A percentile compares a stretch with the other conserved stretches of the same genome.
phyloP scores from a whole-genome alignment of 2,329 filamentous ascomycete genomes.

The Parascedosporium putredinis region DNA sequence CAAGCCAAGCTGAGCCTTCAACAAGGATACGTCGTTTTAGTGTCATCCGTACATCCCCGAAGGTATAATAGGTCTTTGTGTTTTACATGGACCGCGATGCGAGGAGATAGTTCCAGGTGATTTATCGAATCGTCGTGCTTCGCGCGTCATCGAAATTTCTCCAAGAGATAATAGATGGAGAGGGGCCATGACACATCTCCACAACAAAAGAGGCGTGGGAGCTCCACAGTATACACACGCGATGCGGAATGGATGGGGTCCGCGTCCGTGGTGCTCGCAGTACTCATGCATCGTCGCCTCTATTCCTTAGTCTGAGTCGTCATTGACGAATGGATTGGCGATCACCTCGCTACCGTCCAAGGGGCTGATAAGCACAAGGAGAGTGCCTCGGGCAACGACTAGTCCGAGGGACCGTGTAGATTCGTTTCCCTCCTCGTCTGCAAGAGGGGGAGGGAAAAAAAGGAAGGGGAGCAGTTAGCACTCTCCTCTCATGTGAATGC shows the following conservation, averaged over 20 bases:
- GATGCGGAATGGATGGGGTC: background rate
- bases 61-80: no score
- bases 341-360: constrained; percentile 94
- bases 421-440: constrained; percentile 90
- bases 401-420: constrained; percentile 71
- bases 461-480: constrained; percentile 2
- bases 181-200: background rate
- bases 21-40: no score
- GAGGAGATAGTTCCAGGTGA: no score
- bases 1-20: no score
- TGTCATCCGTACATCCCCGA: no score
- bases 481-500: background rate
- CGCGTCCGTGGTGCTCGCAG: background rate
- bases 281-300: background rate
- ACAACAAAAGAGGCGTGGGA: background rate
- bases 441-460: no score
- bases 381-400: constrained; percentile 81
- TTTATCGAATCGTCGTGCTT: no score
- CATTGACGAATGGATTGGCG: constrained; percentile 65
- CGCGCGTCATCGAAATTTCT: no score
- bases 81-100: no score
- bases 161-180: no score
- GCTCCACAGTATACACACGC: background rate
- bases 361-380: constrained; percentile 86
- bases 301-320: constrained; percentile 13